A percentile compares a stretch with the other conserved stretches of the same genome.
These are phyloP conservation scores for Petasospora fabianii DNA, from an alignment of 1,139 yeast genomes.

Conservation along the genomic window DNA sequence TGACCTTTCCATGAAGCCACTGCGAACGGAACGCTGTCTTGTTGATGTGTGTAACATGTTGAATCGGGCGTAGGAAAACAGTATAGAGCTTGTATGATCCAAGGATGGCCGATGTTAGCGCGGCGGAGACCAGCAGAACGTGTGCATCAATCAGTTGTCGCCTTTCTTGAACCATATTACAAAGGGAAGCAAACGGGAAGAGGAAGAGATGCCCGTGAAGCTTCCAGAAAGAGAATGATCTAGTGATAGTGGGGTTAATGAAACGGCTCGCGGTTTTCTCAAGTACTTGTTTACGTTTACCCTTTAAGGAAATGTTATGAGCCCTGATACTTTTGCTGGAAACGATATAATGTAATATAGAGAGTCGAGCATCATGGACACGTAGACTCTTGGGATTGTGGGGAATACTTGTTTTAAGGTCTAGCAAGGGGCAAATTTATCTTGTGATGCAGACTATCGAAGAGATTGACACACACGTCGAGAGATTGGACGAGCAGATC, in stretches of 20 bases:
- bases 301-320: conserved; percentile 2
- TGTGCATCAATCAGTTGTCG: conserved; percentile 36
- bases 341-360: too few relatives aligned
- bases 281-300: conserved; percentile 2
- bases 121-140: conserved; percentile 28
- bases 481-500: conserved; percentile 13
- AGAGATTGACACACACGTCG: conserved; percentile 13
- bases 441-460: conserved; percentile 6
- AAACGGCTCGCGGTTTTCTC: background rate
- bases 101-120: conserved; percentile 32
- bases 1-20: conserved; percentile 72
- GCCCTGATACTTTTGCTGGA: conserved; percentile 1
- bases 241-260: background rate
- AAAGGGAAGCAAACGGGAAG: too few relatives aligned
- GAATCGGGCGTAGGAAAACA: conserved; percentile 36
- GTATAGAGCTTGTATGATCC: conserved; percentile 36
- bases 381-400: too few relatives aligned
- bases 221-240: background rate
- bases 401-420: too few relatives aligned
- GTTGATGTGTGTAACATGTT: conserved; percentile 41
- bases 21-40: conserved; percentile 34
- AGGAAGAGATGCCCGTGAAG: too few relatives aligned
- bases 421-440: too few relatives aligned
- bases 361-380: too few relatives aligned
- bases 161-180: conserved; percentile 34